Evolutionary conservation across 2,329 filamentous ascomycete species (phyloP).

Genomic region (Aspergillus fructus): DNA sequence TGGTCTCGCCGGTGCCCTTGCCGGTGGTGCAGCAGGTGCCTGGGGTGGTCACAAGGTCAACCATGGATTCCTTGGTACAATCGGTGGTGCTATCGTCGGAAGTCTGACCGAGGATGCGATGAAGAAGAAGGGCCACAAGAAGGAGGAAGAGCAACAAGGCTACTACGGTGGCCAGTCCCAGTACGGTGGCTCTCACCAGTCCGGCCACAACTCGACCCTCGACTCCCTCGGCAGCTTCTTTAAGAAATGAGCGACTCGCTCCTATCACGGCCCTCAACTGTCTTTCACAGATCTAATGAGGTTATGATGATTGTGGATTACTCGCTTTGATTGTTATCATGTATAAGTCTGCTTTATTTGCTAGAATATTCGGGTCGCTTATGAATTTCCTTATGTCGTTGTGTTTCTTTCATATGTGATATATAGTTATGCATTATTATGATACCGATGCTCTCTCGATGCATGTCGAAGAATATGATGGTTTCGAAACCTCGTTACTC

Average conservation of each 20-base stretch:
- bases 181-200: slow-evolving; percentile 19
- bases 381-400: not conserved
- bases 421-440: slow-evolving; percentile 1
- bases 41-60: slow-evolving; percentile 48
- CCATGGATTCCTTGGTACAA: slow-evolving; percentile 49
- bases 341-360: not conserved
- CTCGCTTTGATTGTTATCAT: not conserved
- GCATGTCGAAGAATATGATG: not conserved
- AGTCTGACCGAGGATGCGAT: slow-evolving; percentile 46
- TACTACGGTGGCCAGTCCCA: slow-evolving; percentile 14
- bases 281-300: slow-evolving; percentile 16
- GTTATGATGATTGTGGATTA: slow-evolving; percentile 17
- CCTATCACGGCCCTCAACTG: slow-evolving; percentile 1
- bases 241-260: slow-evolving; percentile 32
- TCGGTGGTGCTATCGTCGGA: slow-evolving; percentile 49
- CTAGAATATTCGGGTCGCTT: slow-evolving; percentile 8
- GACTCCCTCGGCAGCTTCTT: slow-evolving; percentile 38
- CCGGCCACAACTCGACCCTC: slow-evolving; percentile 26
- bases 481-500: not conserved
- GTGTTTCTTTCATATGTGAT: slow-evolving; percentile 9
- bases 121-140: slow-evolving; percentile 42
- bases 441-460: slow-evolving; percentile 6
- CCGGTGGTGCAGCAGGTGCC: slow-evolving; percentile 48
- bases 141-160: slow-evolving; percentile 23
- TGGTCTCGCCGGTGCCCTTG: slow-evolving; percentile 48